Conservation (phyloP, 2,329 filamentous ascomycete species). For the Coniella vitis region DNA sequence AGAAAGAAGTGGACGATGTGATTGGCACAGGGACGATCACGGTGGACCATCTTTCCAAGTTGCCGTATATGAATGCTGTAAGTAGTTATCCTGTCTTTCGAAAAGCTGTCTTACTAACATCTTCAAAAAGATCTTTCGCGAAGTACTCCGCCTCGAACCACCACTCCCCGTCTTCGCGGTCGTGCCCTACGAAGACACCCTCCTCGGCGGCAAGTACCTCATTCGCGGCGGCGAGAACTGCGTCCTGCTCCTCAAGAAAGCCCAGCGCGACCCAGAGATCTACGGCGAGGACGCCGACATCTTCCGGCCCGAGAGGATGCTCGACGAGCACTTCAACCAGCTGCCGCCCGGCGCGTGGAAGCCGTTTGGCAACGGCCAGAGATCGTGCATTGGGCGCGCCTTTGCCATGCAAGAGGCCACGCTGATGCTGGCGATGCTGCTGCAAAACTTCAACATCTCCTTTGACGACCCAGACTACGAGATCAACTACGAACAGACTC, state of each 20-base stretch:
- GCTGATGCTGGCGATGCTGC: slow-evolving; percentile 32
- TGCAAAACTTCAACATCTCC: slow-evolving; percentile 37
- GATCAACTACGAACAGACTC: slow-evolving; percentile 33
- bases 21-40: slow-evolving; percentile 12
- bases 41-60: slow-evolving; percentile 14
- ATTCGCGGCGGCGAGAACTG: slow-evolving; percentile 10
- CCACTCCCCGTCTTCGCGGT: not conserved
- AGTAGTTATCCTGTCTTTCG: not conserved
- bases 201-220: not conserved
- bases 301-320: slow-evolving; percentile 17
- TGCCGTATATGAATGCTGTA: slow-evolving; percentile 8
- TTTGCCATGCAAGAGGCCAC: slow-evolving; percentile 39
- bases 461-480: slow-evolving; percentile 36
- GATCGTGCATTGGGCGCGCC: slow-evolving; percentile 35
- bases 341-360: slow-evolving; percentile 28
- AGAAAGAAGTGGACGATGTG: slow-evolving; percentile 17
- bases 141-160: not conserved
- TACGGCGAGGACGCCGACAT: slow-evolving; percentile 17
- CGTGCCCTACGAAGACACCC: not conserved
- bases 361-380: slow-evolving; percentile 37
- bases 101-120: not conserved
- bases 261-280: slow-evolving; percentile 14
- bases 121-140: not conserved
- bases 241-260: slow-evolving; percentile 11
- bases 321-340: slow-evolving; percentile 14